These are phyloP conservation scores for Linnemannia exigua DNA, from an alignment of 192 early-diverging fungal genomes.

Conservation along the genomic window DNA sequence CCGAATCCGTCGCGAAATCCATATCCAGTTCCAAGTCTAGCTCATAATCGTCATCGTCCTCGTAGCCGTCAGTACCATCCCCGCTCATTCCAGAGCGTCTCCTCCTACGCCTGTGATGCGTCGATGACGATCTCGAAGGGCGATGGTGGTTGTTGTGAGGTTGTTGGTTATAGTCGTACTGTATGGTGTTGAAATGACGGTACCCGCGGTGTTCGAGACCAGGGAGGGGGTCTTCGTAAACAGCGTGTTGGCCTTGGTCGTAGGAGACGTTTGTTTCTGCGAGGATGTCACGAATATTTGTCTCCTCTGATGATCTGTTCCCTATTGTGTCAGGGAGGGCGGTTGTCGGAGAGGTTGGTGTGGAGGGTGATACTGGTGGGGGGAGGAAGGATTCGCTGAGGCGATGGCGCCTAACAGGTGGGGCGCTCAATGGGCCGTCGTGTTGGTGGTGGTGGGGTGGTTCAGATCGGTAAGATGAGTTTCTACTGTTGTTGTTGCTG, in stretches of 20 bases:
- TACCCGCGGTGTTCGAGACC: neutral
- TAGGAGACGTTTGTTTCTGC: constrained; percentile 35
- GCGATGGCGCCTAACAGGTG: neutral
- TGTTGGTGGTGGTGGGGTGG: neutral
- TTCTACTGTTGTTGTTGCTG: too few relatives aligned
- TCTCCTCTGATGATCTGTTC: neutral
- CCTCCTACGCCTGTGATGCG: neutral
- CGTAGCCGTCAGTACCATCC: neutral
- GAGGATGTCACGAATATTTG: constrained; percentile 13
- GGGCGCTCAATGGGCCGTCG: neutral
- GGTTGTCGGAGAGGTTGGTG: neutral
- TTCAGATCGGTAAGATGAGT: neutral
- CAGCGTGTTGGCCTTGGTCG: constrained; percentile 21
- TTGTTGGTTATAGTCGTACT: constrained; percentile 17
- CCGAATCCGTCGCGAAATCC: neutral
- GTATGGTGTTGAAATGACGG: constrained; percentile 13
- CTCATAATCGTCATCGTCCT: neutral
- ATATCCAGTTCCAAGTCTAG: neutral
- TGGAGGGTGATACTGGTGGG: neutral
- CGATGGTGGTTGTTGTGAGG: too few relatives aligned
- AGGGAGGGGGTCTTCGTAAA: constrained; percentile 2
- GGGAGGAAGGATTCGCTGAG: neutral
- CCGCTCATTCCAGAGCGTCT: neutral
- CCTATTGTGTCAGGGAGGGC: neutral
- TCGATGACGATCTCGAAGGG: neutral